Conservation (phyloP, 2,329 filamentous ascomycete species). For the Orbilia javanica region DNA sequence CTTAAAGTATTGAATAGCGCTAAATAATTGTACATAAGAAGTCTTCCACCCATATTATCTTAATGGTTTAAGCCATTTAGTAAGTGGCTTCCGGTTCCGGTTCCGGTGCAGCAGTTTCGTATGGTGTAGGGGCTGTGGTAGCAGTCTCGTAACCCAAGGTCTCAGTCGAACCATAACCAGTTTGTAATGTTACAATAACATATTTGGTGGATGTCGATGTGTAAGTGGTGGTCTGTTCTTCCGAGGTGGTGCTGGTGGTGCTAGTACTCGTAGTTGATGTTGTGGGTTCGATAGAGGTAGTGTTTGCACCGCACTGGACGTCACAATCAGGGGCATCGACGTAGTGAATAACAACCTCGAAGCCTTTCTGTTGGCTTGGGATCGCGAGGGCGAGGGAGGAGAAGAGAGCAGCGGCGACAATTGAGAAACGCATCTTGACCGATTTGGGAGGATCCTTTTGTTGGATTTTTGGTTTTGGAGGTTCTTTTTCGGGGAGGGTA, state of each 20-base stretch:
- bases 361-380: slow-evolving; percentile 23
- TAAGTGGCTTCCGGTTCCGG: slow-evolving; percentile 38
- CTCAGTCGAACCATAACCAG: slow-evolving; percentile 31
- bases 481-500: slow-evolving; percentile 4
- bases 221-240: slow-evolving; percentile 19
- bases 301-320: slow-evolving; percentile 46
- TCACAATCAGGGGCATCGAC: slow-evolving; percentile 53
- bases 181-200: slow-evolving; percentile 53
- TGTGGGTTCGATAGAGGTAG: slow-evolving; percentile 31
- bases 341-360: slow-evolving; percentile 54
- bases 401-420: slow-evolving; percentile 36
- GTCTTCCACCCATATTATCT: neutral
- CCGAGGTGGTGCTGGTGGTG: neutral
- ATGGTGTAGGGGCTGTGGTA: slow-evolving; percentile 26
- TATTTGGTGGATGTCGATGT: slow-evolving; percentile 50
- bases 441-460: slow-evolving; percentile 1
- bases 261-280: neutral
- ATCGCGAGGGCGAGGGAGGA: slow-evolving; percentile 31
- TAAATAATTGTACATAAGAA: slow-evolving; percentile 36
- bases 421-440: slow-evolving; percentile 46
- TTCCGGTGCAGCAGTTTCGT: slow-evolving; percentile 1
- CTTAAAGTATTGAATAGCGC: slow-evolving; percentile 19
- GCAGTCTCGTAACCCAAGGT: slow-evolving; percentile 52
- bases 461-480: slow-evolving; percentile 30
- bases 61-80: slow-evolving; percentile 18